Conservation (phyloP, 345 rosid genomes). For the Theobroma cacao region DNA sequence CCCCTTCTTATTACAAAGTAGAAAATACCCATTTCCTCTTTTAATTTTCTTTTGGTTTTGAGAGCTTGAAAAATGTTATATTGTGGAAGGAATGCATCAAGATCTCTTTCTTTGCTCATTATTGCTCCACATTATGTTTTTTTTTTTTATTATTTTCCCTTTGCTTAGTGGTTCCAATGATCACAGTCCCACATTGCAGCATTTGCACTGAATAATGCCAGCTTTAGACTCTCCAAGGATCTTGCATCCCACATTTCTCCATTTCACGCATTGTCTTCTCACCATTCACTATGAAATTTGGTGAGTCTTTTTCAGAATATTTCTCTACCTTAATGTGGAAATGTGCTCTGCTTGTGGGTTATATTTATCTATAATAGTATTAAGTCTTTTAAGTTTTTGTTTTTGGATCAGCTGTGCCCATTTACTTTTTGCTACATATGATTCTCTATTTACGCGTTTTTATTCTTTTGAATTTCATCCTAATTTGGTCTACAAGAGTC, state of each 20-base stretch:
- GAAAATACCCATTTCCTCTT: not conserved
- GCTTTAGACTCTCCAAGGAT: constrained; percentile 8
- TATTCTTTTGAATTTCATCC: too few relatives aligned
- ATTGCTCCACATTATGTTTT: constrained; percentile 11
- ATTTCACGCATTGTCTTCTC: constrained; percentile 12
- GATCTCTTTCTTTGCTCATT: constrained; percentile 12
- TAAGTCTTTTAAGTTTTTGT: not conserved
- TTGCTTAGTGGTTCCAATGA: constrained; percentile 12
- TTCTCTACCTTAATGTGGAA: not conserved
- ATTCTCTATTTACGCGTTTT: not conserved
- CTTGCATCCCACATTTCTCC: not conserved
- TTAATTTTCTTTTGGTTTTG: not conserved
- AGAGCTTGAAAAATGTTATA: not conserved
- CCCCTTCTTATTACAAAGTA: not conserved
- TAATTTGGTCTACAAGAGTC: not conserved
- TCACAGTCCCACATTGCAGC: constrained; percentile 1
- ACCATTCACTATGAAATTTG: constrained; percentile 25
- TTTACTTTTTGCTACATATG: not conserved
- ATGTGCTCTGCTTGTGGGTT: not conserved
- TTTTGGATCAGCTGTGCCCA: not conserved
- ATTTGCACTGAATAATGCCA: constrained; percentile 15
- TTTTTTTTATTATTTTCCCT: not conserved
- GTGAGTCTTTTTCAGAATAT: constrained; percentile 5
- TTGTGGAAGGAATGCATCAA: constrained; percentile 6
- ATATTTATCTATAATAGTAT: not conserved